These are phyloP conservation scores for Arthrinium phaeospermum DNA, from an alignment of 2,329 filamentous ascomycete genomes.

Conservation along the genomic window DNA sequence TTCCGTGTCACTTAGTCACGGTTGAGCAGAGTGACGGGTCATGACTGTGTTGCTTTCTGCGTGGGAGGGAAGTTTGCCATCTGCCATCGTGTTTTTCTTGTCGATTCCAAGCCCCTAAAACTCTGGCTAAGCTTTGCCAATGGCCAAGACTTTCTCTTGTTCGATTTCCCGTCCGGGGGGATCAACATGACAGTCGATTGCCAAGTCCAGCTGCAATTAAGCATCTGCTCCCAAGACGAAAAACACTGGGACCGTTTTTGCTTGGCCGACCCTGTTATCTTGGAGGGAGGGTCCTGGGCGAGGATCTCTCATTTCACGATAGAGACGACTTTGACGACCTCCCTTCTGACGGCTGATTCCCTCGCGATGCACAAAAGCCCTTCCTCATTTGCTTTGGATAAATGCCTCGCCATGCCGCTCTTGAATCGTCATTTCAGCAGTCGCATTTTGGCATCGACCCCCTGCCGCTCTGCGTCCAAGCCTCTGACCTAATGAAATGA, in stretches of 20 bases:
- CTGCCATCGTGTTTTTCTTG: too few species aligned
- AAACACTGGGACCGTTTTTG: not conserved
- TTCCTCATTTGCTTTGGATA: not conserved
- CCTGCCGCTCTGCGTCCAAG: not conserved
- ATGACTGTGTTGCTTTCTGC: not conserved
- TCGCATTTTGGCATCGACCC: not conserved
- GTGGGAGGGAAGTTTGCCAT: too few species aligned
- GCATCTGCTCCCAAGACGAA: not conserved
- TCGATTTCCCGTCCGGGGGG: not conserved
- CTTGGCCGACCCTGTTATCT: not conserved
- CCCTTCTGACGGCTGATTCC: not conserved
- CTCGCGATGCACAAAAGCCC: not conserved
- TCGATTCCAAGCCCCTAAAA: too few species aligned
- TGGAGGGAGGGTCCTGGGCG: not conserved
- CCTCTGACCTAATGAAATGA: constrained; percentile 14
- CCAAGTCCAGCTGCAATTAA: not conserved
- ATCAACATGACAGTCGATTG: not conserved
- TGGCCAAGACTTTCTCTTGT: not conserved
- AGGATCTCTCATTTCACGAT: not conserved
- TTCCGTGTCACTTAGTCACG: not conserved
- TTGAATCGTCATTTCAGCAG: not conserved
- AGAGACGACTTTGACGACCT: not conserved
- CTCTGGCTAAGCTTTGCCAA: not conserved
- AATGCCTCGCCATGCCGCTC: not conserved
- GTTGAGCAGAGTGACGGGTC: too few species aligned